phyloP scores from a whole-genome alignment of 306 rosid species.

The Gillenia trifoliata region DNA sequence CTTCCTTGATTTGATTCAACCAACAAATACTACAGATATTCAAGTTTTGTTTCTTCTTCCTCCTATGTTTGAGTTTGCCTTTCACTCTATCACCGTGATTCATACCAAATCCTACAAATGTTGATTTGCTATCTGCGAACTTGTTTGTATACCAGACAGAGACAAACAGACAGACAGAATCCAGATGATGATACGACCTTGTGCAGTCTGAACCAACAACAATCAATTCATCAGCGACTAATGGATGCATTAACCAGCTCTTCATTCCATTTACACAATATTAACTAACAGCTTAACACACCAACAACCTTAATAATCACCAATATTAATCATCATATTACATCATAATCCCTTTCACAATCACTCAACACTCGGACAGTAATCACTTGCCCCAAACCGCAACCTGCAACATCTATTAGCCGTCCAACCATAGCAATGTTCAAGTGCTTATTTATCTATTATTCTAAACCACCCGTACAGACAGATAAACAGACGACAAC shows the following conservation, averaged over 20 bases:
- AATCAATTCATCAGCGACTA: too few relatives aligned
- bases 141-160: too few relatives aligned
- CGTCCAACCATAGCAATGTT: not conserved
- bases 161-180: too few relatives aligned
- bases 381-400: not conserved
- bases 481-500: slow-evolving; percentile 13
- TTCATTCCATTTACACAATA: too few relatives aligned
- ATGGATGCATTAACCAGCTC: too few relatives aligned
- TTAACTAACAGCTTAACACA: too few relatives aligned
- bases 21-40: not conserved
- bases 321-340: too few relatives aligned
- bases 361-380: not conserved
- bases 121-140: too few relatives aligned
- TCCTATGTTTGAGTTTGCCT: not conserved
- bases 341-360: not conserved
- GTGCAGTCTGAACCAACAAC: too few relatives aligned
- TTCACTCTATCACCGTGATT: not conserved
- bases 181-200: too few relatives aligned
- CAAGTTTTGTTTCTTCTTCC: not conserved
- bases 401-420: not conserved
- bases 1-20: too few relatives aligned
- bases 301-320: too few relatives aligned
- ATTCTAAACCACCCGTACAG: not conserved
- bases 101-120: not conserved
- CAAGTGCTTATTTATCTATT: slow-evolving; percentile 2